Conservation (phyloP, 306 rosid genomes). For the Sophora flavescens region DNA sequence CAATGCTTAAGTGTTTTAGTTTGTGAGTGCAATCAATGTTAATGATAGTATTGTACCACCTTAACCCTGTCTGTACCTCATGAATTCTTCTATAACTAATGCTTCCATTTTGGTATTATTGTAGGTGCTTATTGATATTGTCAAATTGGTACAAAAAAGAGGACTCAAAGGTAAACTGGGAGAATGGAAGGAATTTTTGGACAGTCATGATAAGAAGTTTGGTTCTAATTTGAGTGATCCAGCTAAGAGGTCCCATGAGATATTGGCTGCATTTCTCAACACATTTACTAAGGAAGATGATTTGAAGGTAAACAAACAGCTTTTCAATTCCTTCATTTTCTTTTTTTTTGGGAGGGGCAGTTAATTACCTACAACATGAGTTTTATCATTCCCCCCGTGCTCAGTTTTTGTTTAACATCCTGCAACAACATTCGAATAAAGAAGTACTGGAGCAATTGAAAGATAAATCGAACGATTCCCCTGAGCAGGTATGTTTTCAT, state of each 20-base stretch:
- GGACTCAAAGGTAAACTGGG: constrained; percentile 73
- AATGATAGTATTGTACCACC: too few relatives aligned
- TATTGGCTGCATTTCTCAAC: constrained; percentile 71
- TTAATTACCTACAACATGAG: background rate
- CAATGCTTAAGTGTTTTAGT: too few relatives aligned
- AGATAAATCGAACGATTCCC: constrained; percentile 54
- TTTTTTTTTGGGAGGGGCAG: background rate
- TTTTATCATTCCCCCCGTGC: constrained; percentile 23
- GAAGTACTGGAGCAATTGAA: constrained; percentile 49
- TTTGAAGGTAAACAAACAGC: constrained; percentile 61
- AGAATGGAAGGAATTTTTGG: constrained; percentile 82
- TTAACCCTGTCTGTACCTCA: too few relatives aligned
- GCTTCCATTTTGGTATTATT: constrained; percentile 37
- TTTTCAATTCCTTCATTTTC: background rate
- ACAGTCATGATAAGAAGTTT: constrained; percentile 59
- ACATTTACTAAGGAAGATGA: constrained; percentile 53
- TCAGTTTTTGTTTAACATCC: constrained; percentile 66
- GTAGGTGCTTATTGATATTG: constrained; percentile 79
- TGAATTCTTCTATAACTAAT: background rate
- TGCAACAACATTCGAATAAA: constrained; percentile 62
- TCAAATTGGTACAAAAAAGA: constrained; percentile 71
- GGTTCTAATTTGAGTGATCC: constrained; percentile 86
- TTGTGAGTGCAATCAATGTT: too few relatives aligned
- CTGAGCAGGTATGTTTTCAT: constrained; percentile 69
- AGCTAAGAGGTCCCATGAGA: constrained; percentile 63